Conservation (phyloP, 805 yeast genomes). For the Yarrowia divulgata region DNA sequence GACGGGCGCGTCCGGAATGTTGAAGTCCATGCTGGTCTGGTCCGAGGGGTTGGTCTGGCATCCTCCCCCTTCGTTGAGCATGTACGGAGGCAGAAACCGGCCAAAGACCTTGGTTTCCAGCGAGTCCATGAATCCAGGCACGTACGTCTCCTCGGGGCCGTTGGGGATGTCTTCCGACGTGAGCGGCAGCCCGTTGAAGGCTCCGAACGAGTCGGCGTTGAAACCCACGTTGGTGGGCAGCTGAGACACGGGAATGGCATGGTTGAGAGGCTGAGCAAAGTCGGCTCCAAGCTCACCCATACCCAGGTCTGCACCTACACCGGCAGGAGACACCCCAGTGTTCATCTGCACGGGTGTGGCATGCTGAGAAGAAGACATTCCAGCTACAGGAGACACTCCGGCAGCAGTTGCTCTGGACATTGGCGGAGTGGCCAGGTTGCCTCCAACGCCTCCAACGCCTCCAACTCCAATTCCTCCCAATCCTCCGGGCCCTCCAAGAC, state of each 20-base stretch:
- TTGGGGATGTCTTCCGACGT: slow-evolving; percentile 42
- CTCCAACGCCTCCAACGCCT: background rate
- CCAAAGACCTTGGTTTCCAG: slow-evolving; percentile 88
- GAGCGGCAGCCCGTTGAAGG: slow-evolving; percentile 19
- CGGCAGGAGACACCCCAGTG: slow-evolving; percentile 14
- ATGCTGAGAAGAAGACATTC: background rate
- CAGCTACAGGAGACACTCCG: slow-evolving; percentile 2
- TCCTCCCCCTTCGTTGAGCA: slow-evolving; percentile 54
- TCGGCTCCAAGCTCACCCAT: slow-evolving; percentile 1
- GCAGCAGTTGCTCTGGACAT: background rate
- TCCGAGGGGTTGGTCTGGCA: slow-evolving; percentile 10
- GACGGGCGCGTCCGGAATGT: slow-evolving; percentile 16
- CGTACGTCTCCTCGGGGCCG: slow-evolving; percentile 51
- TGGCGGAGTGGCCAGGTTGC: background rate
- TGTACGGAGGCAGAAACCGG: slow-evolving; percentile 80
- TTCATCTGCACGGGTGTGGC: slow-evolving; percentile 7
- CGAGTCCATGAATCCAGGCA: slow-evolving; percentile 86
- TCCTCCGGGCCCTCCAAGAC: background rate
- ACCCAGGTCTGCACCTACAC: background rate
- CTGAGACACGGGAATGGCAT: slow-evolving; percentile 10
- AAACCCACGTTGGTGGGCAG: slow-evolving; percentile 41
- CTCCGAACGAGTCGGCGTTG: slow-evolving; percentile 41
- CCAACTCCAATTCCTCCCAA: too few species aligned
- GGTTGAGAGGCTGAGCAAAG: slow-evolving; percentile 35
- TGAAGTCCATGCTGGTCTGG: slow-evolving; percentile 1